These are phyloP conservation scores for Crepidotus variabilis DNA, from an alignment of 768 basidiomycete genomes.

Conservation along the genomic window DNA sequence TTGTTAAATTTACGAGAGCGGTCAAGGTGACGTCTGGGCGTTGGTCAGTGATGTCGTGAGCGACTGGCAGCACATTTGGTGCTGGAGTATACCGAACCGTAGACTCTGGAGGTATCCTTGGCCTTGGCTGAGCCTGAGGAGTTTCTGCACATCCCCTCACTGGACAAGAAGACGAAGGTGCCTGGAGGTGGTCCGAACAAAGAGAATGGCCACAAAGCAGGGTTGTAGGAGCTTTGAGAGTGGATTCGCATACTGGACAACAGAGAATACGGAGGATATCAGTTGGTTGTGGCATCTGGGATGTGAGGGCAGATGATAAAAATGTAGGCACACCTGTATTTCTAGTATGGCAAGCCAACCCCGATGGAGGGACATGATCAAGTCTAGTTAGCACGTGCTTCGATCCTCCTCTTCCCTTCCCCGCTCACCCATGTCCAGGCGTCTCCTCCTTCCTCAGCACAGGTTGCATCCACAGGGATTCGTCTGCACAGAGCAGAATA, in stretches of 20 bases:
- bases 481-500: not conserved
- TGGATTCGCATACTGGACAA: conserved; percentile 57
- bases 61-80: conserved; percentile 16
- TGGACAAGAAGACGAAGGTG: conserved; percentile 25
- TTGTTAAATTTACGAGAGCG: conserved; percentile 43
- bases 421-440: conserved; percentile 10
- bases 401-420: not conserved
- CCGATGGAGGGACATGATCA: too few species aligned
- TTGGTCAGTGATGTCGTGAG: conserved; percentile 12
- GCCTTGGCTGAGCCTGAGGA: conserved; percentile 17
- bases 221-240: conserved; percentile 58
- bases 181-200: conserved; percentile 49
- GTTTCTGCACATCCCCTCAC: conserved; percentile 25
- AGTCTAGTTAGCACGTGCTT: too few species aligned
- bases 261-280: conserved; percentile 32
- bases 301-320: conserved; percentile 2
- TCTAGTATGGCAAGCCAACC: too few species aligned
- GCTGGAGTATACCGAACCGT: conserved; percentile 30
- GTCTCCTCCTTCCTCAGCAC: conserved; percentile 22
- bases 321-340: not conserved
- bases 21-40: conserved; percentile 52
- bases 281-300: conserved; percentile 15
- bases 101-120: conserved; percentile 40
- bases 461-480: conserved; percentile 1
- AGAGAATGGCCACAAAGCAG: conserved; percentile 85